Evolutionary conservation across 78 protist genomes (phyloP).

Genomic region (Cavenderia fasciculata): DNA sequence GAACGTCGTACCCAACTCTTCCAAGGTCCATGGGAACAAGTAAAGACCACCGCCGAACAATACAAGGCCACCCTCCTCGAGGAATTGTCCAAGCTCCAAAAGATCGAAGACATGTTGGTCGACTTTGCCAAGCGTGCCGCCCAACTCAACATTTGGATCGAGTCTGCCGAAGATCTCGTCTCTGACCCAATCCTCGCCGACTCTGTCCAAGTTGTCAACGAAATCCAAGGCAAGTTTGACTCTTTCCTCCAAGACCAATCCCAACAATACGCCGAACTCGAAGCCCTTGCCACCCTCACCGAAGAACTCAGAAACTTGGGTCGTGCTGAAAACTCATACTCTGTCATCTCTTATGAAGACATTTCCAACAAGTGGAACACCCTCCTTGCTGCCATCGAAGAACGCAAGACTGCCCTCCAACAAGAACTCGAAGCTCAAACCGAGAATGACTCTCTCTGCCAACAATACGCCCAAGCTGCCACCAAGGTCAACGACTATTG

Average conservation of each 20-base stretch:
- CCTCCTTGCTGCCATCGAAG: slow-evolving; percentile 56
- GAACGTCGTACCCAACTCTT: slow-evolving; percentile 25
- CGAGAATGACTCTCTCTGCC: slow-evolving; percentile 68
- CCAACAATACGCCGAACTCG: slow-evolving; percentile 50
- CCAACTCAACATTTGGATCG: slow-evolving; percentile 71
- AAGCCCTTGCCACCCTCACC: slow-evolving; percentile 71
- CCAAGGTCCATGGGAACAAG: slow-evolving; percentile 25
- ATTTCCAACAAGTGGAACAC: slow-evolving; percentile 57
- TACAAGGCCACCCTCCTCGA: slow-evolving; percentile 31
- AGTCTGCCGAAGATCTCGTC: slow-evolving; percentile 52
- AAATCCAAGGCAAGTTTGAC: slow-evolving; percentile 60
- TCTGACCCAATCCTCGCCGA: slow-evolving; percentile 70
- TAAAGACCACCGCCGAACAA: slow-evolving; percentile 21
- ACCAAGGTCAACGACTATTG: slow-evolving; percentile 27
- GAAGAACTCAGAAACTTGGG: slow-evolving; percentile 67
- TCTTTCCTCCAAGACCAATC: slow-evolving; percentile 63
- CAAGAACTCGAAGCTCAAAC: slow-evolving; percentile 43
- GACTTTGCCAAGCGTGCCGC: slow-evolving; percentile 79
- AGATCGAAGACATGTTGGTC: slow-evolving; percentile 75
- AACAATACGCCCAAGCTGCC: slow-evolving; percentile 49
- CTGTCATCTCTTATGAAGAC: slow-evolving; percentile 79
- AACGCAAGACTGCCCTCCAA: slow-evolving; percentile 52
- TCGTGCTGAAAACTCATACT: slow-evolving; percentile 75
- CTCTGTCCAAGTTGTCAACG: slow-evolving; percentile 60
- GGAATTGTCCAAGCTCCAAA: slow-evolving; percentile 67